A percentile compares a stretch with the other conserved stretches of the same genome.
Evolutionary conservation across 164 flowering plant genomes (phyloP).

Genomic region (Macadamia integrifolia): DNA sequence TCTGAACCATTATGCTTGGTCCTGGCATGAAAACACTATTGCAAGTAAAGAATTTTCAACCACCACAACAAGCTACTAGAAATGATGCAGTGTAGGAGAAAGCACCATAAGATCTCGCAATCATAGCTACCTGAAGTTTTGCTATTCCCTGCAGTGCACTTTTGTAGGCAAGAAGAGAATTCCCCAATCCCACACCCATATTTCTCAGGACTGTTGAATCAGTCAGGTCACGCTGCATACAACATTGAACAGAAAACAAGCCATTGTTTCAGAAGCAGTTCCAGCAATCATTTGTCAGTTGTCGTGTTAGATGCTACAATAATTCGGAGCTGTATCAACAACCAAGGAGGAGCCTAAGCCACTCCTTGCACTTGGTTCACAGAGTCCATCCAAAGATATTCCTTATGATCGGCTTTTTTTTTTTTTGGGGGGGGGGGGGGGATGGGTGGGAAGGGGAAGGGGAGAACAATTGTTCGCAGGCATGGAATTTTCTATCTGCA

Average conservation of each 20-base stretch:
- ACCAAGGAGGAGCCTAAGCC: background rate
- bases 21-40: background rate
- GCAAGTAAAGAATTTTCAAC: background rate
- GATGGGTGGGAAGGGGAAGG: no score
- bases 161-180: constrained; percentile 88
- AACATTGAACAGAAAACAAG: background rate
- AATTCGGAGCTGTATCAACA: background rate
- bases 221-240: constrained; percentile 86
- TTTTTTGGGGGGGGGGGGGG: no score
- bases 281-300: no score
- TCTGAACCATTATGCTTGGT: background rate
- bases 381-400: background rate
- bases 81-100: background rate
- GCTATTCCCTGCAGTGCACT: constrained; percentile 77
- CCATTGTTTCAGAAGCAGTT: no score
- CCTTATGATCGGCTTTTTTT: background rate
- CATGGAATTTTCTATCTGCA: background rate
- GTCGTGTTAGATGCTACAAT: background rate
- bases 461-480: background rate
- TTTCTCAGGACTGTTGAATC: constrained; percentile 96
- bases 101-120: background rate
- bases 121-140: constrained; percentile 75
- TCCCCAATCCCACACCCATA: constrained; percentile 85
- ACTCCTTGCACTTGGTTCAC: background rate
- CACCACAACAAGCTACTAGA: background rate